A percentile compares a stretch with the other conserved stretches of the same genome.
Conservation (phyloP, 371 early-diverging fungal species). For the Actinomortierella wolfii region DNA sequence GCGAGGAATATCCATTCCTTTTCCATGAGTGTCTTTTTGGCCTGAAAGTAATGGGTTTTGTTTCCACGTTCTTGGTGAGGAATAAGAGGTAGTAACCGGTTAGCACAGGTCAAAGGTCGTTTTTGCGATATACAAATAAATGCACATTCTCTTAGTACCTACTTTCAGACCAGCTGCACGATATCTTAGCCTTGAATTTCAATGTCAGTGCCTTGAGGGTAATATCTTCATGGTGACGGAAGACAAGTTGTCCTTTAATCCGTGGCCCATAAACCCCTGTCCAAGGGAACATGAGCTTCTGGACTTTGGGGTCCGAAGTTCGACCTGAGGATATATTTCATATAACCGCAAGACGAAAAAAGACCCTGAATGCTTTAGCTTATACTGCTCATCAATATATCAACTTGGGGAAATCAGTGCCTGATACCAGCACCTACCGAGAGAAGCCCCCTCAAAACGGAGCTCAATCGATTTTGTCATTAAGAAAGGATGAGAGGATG, state of each 20-base stretch:
- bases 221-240: conserved; percentile 31
- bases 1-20: conserved; percentile 36
- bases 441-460: conserved; percentile 31
- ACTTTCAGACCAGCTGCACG: conserved; percentile 36
- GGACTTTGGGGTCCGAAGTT: conserved; percentile 18
- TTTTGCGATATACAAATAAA: neutral
- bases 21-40: conserved; percentile 34
- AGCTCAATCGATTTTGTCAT: conserved; percentile 37
- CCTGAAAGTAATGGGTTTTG: conserved; percentile 13
- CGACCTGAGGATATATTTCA: conserved; percentile 12
- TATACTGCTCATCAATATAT: too few relatives aligned
- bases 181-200: conserved; percentile 29
- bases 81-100: neutral
- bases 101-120: neutral
- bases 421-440: conserved; percentile 16
- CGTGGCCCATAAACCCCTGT: conserved; percentile 35
- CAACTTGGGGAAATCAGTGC: too few relatives aligned
- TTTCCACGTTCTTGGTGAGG: conserved; percentile 12
- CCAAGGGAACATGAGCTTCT: conserved; percentile 41
- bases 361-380: neutral
- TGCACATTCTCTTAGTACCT: conserved; percentile 4
- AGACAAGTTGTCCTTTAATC: conserved; percentile 40
- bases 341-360: neutral
- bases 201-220: conserved; percentile 30
- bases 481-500: neutral